These are phyloP conservation scores for Evansstolkia leycettana DNA, from an alignment of 495 filamentous ascomycete species.

Conservation along the genomic window DNA sequence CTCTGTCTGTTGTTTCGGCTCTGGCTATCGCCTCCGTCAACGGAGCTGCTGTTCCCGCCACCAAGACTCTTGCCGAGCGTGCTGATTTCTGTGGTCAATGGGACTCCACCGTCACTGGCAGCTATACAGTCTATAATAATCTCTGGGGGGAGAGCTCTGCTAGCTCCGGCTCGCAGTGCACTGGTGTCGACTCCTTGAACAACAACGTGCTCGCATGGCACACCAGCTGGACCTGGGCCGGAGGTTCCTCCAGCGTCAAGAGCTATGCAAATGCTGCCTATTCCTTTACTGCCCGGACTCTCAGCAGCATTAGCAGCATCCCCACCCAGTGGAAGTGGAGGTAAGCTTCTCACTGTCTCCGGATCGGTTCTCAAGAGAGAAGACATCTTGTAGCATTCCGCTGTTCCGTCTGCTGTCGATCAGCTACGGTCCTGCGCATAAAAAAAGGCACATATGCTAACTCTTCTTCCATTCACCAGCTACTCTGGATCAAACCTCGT, in stretches of 20 bases:
- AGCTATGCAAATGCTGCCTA: slow-evolving; percentile 44
- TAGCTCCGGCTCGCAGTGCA: slow-evolving; percentile 44
- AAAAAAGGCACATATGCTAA: too few species aligned
- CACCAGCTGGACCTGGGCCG: slow-evolving; percentile 46
- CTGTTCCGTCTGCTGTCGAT: too few species aligned
- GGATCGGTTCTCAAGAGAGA: too few species aligned
- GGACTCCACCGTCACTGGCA: slow-evolving; percentile 27
- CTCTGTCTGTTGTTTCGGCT: slow-evolving; percentile 11
- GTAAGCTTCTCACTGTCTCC: too few species aligned
- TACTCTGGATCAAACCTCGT: slow-evolving; percentile 42
- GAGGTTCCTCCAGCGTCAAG: slow-evolving; percentile 41
- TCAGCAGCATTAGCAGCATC: slow-evolving; percentile 40
- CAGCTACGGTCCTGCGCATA: too few species aligned
- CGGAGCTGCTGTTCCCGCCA: slow-evolving; percentile 22
- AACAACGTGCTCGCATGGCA: slow-evolving; percentile 40
- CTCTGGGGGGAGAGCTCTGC: slow-evolving; percentile 36
- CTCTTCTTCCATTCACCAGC: slow-evolving; percentile 22
- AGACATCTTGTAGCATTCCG: too few species aligned
- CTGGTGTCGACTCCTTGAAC: slow-evolving; percentile 34
- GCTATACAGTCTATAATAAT: slow-evolving; percentile 43
- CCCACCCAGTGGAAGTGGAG: slow-evolving; percentile 41
- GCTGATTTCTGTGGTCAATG: slow-evolving; percentile 40
- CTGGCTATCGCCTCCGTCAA: slow-evolving; percentile 23
- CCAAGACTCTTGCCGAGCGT: slow-evolving; percentile 26
- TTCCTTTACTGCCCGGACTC: slow-evolving; percentile 26